A percentile compares a stretch with the other conserved stretches of the same genome.
phyloP scores from a whole-genome alignment of 495 filamentous ascomycete genomes.

The Penicillium bialowiezense region DNA sequence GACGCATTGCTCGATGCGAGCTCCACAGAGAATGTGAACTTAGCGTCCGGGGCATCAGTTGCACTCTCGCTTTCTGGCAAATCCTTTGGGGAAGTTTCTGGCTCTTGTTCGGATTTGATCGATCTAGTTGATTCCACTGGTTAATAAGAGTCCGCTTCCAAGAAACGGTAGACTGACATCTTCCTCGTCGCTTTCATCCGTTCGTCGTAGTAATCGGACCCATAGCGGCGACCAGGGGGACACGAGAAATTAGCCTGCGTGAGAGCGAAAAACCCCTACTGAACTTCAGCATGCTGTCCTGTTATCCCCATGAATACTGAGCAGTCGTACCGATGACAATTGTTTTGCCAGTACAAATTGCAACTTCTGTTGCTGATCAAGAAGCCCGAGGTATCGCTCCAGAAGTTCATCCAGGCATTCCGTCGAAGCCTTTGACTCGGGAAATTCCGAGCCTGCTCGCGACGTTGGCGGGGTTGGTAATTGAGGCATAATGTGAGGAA shows the following conservation, averaged over 20 bases:
- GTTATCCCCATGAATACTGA: background rate
- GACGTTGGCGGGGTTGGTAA: slow-evolving; percentile 39
- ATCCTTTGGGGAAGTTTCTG: slow-evolving; percentile 1
- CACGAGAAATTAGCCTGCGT: slow-evolving; percentile 71
- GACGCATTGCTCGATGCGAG: background rate
- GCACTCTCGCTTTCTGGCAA: background rate
- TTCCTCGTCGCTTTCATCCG: slow-evolving; percentile 63
- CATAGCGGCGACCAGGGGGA: slow-evolving; percentile 59
- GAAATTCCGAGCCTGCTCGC: slow-evolving; percentile 28
- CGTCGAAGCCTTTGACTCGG: slow-evolving; percentile 13
- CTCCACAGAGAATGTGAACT: slow-evolving; percentile 18
- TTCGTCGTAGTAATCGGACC: slow-evolving; percentile 66
- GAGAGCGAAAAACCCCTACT: slow-evolving; percentile 51
- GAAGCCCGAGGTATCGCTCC: slow-evolving; percentile 63
- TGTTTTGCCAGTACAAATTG: slow-evolving; percentile 51
- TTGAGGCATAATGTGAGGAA: slow-evolving; percentile 27
- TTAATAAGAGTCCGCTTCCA: slow-evolving; percentile 1
- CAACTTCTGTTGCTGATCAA: slow-evolving; percentile 67
- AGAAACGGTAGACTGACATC: slow-evolving; percentile 25
- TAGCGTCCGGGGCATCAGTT: background rate
- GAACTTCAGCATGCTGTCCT: slow-evolving; percentile 17
- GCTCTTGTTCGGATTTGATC: slow-evolving; percentile 13
- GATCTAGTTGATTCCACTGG: slow-evolving; percentile 14
- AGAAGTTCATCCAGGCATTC: slow-evolving; percentile 61
- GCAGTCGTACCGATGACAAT: slow-evolving; percentile 54